Evolutionary conservation across 768 basidiomycete genomes (phyloP).

Genomic region (Ephemerocybe angulata): DNA sequence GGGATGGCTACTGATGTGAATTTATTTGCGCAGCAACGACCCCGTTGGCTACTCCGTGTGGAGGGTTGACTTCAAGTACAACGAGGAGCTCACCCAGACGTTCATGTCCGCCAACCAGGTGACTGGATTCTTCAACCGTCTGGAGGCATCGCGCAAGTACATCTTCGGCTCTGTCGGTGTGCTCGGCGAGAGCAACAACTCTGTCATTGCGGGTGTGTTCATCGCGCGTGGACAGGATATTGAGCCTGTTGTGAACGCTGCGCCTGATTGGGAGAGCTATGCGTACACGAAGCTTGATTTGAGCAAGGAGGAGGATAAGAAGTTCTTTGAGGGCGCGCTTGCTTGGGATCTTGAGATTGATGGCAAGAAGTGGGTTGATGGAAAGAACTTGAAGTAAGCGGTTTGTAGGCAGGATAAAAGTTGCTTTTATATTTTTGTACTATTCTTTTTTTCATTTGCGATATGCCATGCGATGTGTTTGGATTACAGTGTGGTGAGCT

Average conservation of each 20-base stretch:
- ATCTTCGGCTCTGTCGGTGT: constrained; percentile 93
- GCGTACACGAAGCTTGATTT: constrained; percentile 74
- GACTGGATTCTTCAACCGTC: constrained; percentile 94
- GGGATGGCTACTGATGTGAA: neutral
- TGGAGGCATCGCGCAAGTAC: constrained; percentile 96
- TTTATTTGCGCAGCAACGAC: constrained; percentile 72
- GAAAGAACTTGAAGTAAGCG: constrained; percentile 51
- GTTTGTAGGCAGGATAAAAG: constrained; percentile 4
- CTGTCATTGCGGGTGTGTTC: constrained; percentile 75
- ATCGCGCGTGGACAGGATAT: constrained; percentile 79
- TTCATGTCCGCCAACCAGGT: constrained; percentile 97
- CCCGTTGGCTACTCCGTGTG: constrained; percentile 84
- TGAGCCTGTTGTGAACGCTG: constrained; percentile 67
- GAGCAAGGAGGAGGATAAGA: constrained; percentile 69
- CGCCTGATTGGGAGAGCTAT: constrained; percentile 93
- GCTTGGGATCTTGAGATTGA: constrained; percentile 91
- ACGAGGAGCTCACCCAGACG: constrained; percentile 82
- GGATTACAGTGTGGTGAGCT: too few species aligned
- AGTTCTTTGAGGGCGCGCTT: constrained; percentile 87
- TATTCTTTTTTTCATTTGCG: neutral
- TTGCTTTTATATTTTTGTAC: constrained; percentile 12
- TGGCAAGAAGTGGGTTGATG: constrained; percentile 89
- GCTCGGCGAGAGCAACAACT: constrained; percentile 75
- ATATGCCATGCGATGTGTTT: too few species aligned
- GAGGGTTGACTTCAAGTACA: constrained; percentile 97